Base-by-base conservation (phyloP, 129 eudicot genomes). In the Flaveria trinervia region DNA sequence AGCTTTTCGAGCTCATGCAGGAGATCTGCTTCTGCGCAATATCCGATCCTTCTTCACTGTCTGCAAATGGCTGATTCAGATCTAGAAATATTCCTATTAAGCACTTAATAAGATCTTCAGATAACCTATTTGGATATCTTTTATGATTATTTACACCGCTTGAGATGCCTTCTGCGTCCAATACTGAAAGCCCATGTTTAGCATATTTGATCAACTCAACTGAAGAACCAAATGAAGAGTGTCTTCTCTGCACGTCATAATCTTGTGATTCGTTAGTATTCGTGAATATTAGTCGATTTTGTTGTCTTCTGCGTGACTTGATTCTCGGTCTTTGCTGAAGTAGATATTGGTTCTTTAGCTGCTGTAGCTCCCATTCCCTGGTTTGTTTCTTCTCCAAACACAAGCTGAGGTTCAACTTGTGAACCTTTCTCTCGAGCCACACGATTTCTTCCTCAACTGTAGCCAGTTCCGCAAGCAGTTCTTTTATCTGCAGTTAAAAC, bases 101-200 rank as follows among this genome's bases (percentile, higher is more conserved):
- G 79, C 99, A 89, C 77, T 80, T 87, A 17, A 91, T 69, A 22
- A 94, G 89, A 73, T 95, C 95, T 80, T 84, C 90, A 0, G 99
- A 91, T 72, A 95, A 84, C 87, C 82, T 84, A 71, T 89, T 95
- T 49, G 97, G 96, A 65, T 80, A 77, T 71, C 84, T 89, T 8
- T 43, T 76, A 30, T 81, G 68, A 14, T 59, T 79, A 28, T 48
- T 36, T 20, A 65, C 68, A 65, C 43, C 48, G 2, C 84, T 89
- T 64, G 86, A 77, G 26, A 17, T 71, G 36, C 71, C 83, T 25
- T 77, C 92, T 81, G 82, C 55, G 65, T 44, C 56, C 66, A 66
- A 28, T 55, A 74, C 73, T 10, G 71, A 60, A 54, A 54, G 44
- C n/a, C 17, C 44, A 56, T 80, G 51, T 16, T 71, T 64, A 15